Conservation (phyloP, 2,329 filamentous ascomycete species). For the Orbilia blumenaviensis region DNA sequence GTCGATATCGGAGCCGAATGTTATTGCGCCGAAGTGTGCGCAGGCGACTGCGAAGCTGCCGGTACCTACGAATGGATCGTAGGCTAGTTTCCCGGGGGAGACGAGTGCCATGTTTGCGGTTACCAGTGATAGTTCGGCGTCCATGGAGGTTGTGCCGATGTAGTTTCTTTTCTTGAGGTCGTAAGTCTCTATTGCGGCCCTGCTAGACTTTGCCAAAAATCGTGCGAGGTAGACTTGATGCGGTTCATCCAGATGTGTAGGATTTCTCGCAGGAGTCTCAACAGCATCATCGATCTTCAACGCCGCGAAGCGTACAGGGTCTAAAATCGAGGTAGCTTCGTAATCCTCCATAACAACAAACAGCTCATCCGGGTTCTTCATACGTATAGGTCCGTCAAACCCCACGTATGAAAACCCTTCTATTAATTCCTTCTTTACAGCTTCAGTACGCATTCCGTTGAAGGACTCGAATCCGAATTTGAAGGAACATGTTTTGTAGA, state of each 20-base stretch:
- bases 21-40: constrained; percentile 84
- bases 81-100: constrained; percentile 82
- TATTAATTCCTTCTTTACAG: constrained; percentile 77
- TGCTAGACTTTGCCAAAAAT: constrained; percentile 72
- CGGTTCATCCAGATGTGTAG: constrained; percentile 43
- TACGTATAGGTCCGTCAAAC: constrained; percentile 79
- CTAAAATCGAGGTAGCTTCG: constrained; percentile 59
- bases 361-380: constrained; percentile 76
- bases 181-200: constrained; percentile 75
- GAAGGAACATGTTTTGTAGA: constrained; percentile 75
- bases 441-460: constrained; percentile 73
- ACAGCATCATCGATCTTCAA: constrained; percentile 35
- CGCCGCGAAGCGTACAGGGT: constrained; percentile 18
- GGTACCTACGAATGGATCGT: constrained; percentile 95
- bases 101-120: constrained; percentile 91
- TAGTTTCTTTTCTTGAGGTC: constrained; percentile 93
- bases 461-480: constrained; percentile 86
- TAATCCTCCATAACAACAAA: constrained; percentile 89
- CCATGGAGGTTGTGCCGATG: constrained; percentile 97
- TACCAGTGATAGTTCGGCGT: constrained; percentile 87
- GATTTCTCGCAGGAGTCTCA: constrained; percentile 25
- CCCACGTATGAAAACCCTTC: constrained; percentile 80
- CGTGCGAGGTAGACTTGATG: constrained; percentile 69
- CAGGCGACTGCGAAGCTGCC: constrained; percentile 91
- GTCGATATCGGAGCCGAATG: constrained; percentile 92